Evolutionary conservation across 2,329 filamentous ascomycete genomes (phyloP).

Genomic region (Calonectria hongkongensis): DNA sequence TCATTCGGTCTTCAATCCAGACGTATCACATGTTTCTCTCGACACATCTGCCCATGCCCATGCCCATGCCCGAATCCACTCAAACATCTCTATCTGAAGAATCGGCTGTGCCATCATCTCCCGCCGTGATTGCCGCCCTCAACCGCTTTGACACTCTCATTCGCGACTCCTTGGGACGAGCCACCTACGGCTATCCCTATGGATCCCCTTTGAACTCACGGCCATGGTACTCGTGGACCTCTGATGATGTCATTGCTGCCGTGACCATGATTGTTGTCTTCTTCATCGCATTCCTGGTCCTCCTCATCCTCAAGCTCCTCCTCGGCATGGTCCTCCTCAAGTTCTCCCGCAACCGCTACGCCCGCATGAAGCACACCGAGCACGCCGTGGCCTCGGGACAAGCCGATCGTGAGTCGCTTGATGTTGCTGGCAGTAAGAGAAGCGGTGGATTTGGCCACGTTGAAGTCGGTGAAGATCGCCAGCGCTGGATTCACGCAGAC

Average conservation of each 20-base stretch:
- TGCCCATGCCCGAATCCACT: slow-evolving; percentile 78
- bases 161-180: slow-evolving; percentile 84
- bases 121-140: slow-evolving; percentile 84
- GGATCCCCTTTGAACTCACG: slow-evolving; percentile 62
- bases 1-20: slow-evolving; percentile 94
- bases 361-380: slow-evolving; percentile 85
- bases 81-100: slow-evolving; percentile 80
- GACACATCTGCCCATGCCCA: slow-evolving; percentile 85
- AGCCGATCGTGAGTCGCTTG: slow-evolving; percentile 73
- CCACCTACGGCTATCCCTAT: slow-evolving; percentile 78
- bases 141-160: slow-evolving; percentile 86
- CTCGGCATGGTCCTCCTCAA: slow-evolving; percentile 91
- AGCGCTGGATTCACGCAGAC: slow-evolving; percentile 90
- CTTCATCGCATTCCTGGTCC: slow-evolving; percentile 87
- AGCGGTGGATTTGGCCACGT: slow-evolving; percentile 89
- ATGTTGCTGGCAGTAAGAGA: slow-evolving; percentile 81
- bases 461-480: slow-evolving; percentile 91
- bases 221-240: slow-evolving; percentile 74
- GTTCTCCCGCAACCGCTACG: slow-evolving; percentile 87
- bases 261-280: slow-evolving; percentile 91
- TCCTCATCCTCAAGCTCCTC: slow-evolving; percentile 89
- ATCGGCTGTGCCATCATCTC: slow-evolving; percentile 78
- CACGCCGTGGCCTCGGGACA: slow-evolving; percentile 67
- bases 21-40: slow-evolving; percentile 99
- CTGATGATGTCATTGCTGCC: slow-evolving; percentile 84